Percentiles rank a stretch among this genome's conserved stretches.
These are phyloP conservation scores for Bruguiera gymnorhiza DNA, from an alignment of 345 rosid genomes.

Conservation along the genomic window DNA sequence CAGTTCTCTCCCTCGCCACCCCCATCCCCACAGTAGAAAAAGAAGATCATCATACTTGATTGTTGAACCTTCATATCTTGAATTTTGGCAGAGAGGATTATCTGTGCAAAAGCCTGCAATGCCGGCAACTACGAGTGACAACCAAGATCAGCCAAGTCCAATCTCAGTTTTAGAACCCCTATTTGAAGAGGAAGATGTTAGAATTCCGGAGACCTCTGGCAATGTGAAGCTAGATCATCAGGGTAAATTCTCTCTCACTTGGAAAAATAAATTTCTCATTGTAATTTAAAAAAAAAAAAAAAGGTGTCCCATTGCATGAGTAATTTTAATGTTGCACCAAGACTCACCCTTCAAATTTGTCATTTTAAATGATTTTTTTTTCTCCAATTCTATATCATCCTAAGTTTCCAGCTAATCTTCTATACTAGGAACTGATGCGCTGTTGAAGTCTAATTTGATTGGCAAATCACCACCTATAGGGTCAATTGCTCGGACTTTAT, in stretches of 20 bases:
- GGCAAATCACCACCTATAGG: slow-evolving; percentile 77
- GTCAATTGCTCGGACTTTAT: slow-evolving; percentile 58
- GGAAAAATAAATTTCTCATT: background rate
- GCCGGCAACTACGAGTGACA: slow-evolving; percentile 42
- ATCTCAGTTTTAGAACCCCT: slow-evolving; percentile 73
- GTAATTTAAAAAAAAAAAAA: too few species aligned
- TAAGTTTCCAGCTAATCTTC: background rate
- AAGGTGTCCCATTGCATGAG: too few species aligned
- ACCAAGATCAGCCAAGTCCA: slow-evolving; percentile 95
- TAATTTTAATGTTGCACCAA: too few species aligned
- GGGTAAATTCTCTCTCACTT: slow-evolving; percentile 32
- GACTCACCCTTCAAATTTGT: too few species aligned
- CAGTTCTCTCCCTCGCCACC: too few species aligned
- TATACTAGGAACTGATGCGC: slow-evolving; percentile 45
- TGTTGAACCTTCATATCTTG: background rate
- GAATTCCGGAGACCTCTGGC: slow-evolving; percentile 39
- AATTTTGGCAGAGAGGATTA: slow-evolving; percentile 45
- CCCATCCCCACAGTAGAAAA: too few species aligned
- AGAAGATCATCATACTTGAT: background rate
- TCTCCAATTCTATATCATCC: too few species aligned
- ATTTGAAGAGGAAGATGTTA: slow-evolving; percentile 63
- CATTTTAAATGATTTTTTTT: too few species aligned
- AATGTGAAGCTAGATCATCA: slow-evolving; percentile 31
- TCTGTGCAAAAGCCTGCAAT: slow-evolving; percentile 41
- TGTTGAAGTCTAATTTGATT: slow-evolving; percentile 58